A percentile compares a stretch with the other conserved stretches of the same genome.
Evolutionary conservation across 257 asterid species (phyloP).

Genomic region (Avicennia marina): DNA sequence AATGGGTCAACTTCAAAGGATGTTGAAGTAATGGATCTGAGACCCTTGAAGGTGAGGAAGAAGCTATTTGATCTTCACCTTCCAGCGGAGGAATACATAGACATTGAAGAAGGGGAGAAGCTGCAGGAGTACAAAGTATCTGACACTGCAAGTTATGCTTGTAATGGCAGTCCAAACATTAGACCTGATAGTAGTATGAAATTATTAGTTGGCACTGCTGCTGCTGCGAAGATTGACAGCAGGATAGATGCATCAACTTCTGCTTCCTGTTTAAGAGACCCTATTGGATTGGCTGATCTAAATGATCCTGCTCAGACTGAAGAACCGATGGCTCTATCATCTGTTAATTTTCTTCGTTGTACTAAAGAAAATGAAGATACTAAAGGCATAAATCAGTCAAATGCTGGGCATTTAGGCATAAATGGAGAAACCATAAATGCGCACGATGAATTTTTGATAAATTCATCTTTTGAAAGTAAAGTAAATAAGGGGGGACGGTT

Average conservation of each 20-base stretch:
- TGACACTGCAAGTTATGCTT: constrained; percentile 26
- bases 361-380: constrained; percentile 30
- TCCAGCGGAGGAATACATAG: constrained; percentile 81
- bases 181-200: constrained; percentile 15
- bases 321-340: constrained; percentile 36
- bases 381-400: constrained; percentile 23
- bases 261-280: constrained; percentile 29
- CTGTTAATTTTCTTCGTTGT: constrained; percentile 45
- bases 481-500: constrained; percentile 42
- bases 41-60: constrained; percentile 81
- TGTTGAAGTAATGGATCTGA: constrained; percentile 47
- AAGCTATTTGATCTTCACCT: constrained; percentile 86
- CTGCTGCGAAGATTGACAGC: constrained; percentile 3
- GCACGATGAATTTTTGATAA: too few relatives aligned
- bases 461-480: neutral
- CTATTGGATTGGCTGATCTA: constrained; percentile 65
- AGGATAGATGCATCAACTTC: constrained; percentile 31
- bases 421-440: neutral
- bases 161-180: constrained; percentile 24
- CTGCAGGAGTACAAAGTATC: constrained; percentile 28
- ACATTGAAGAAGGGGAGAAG: constrained; percentile 56
- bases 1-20: constrained; percentile 51
- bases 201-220: constrained; percentile 4
- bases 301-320: constrained; percentile 68
- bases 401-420: constrained; percentile 14